Conservation (phyloP, 192 early-diverging fungal genomes). For the Geranomyces variabilis region DNA sequence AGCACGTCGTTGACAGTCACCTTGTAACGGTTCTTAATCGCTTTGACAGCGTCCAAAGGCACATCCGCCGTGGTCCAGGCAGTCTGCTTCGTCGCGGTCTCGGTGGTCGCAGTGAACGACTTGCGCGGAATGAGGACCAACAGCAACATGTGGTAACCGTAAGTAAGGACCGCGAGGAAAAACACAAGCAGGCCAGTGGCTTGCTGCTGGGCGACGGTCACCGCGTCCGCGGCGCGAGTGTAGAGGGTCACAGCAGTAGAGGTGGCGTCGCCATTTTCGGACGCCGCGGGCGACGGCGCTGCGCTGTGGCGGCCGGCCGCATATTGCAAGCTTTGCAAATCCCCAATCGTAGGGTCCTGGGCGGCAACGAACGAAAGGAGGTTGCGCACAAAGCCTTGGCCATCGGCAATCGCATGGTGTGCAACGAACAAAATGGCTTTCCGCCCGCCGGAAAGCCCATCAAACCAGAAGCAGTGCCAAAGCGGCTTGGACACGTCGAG, state of each 20-base stretch:
- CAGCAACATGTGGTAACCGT: slow-evolving; percentile 15
- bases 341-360: slow-evolving; percentile 22
- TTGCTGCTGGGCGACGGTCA: not conserved
- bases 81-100: slow-evolving; percentile 28
- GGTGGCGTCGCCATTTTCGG: not conserved
- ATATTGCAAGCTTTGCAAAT: slow-evolving; percentile 18
- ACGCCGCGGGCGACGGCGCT: not conserved
- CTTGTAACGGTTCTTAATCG: slow-evolving; percentile 33
- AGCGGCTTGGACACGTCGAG: slow-evolving; percentile 26
- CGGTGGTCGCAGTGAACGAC: slow-evolving; percentile 10
- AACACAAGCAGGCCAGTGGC: not conserved
- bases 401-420: slow-evolving; percentile 40
- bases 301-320: slow-evolving; percentile 27
- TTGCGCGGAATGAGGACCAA: slow-evolving; percentile 20
- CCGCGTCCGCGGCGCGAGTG: slow-evolving; percentile 7
- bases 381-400: slow-evolving; percentile 43
- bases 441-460: slow-evolving; percentile 12
- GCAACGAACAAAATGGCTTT: slow-evolving; percentile 18
- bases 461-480: slow-evolving; percentile 31
- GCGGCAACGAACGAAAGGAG: slow-evolving; percentile 31
- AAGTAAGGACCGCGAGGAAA: slow-evolving; percentile 7
- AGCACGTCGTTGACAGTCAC: slow-evolving; percentile 45
- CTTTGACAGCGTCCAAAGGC: slow-evolving; percentile 28
- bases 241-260: not conserved
- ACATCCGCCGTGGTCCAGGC: slow-evolving; percentile 30